These are phyloP conservation scores for Aspergillus tubingensis DNA, from an alignment of 2,329 filamentous ascomycete genomes.

Conservation along the genomic window DNA sequence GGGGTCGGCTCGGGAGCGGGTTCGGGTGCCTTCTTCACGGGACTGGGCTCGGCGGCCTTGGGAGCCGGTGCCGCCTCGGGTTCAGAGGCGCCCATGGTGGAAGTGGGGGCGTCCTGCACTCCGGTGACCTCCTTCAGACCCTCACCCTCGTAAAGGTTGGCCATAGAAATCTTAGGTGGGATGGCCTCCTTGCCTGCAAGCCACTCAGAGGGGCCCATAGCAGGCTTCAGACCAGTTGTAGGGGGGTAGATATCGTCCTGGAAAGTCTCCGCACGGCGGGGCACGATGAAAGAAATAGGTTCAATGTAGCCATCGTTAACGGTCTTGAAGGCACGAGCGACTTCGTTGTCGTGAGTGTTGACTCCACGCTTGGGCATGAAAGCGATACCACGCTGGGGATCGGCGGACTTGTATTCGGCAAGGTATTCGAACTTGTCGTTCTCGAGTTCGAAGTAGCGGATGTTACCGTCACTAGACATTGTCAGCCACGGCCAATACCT, in stretches of 20 bases:
- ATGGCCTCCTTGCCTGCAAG: slow-evolving; percentile 78
- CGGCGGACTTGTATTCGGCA: slow-evolving; percentile 94
- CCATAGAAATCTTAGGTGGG: slow-evolving; percentile 90
- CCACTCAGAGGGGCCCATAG: slow-evolving; percentile 80
- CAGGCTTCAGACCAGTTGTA: slow-evolving; percentile 75
- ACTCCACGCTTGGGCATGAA: slow-evolving; percentile 95
- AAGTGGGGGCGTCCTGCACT: slow-evolving; percentile 42
- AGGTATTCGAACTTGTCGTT: slow-evolving; percentile 99
- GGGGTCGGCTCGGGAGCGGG: slow-evolving; percentile 36
- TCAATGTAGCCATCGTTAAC: slow-evolving; percentile 94
- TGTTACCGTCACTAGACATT: slow-evolving; percentile 80
- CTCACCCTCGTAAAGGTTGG: slow-evolving; percentile 84
- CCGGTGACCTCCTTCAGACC: slow-evolving; percentile 72
- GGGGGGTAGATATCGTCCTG: slow-evolving; percentile 97
- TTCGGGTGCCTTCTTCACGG: slow-evolving; percentile 29
- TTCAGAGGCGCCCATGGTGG: slow-evolving; percentile 44
- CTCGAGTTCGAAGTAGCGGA: slow-evolving; percentile 97
- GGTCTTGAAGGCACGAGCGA: slow-evolving; percentile 95
- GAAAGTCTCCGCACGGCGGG: slow-evolving; percentile 88
- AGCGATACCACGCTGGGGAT: slow-evolving; percentile 90
- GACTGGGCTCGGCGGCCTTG: slow-evolving; percentile 40
- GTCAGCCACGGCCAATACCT: slow-evolving; percentile 14
- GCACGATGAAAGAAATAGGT: slow-evolving; percentile 96
- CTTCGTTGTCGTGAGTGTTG: slow-evolving; percentile 94
- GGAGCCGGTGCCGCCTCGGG: slow-evolving; percentile 55